phyloP scores from a whole-genome alignment of 2,329 filamentous ascomycete species.

The Huntiella omanensis region DNA sequence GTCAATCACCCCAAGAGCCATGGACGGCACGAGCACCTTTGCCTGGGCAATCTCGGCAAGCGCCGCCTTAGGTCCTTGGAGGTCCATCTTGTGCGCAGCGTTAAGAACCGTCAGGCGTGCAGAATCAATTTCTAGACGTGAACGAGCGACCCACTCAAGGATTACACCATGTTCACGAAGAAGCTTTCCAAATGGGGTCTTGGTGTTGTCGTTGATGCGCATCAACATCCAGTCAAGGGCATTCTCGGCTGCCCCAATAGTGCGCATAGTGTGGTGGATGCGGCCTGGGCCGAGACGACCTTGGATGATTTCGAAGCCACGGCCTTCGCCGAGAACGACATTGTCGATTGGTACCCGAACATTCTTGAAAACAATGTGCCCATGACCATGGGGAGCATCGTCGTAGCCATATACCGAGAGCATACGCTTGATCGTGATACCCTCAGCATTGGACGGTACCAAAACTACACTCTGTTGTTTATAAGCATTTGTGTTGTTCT shows the following conservation, averaged over 20 bases:
- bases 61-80: constrained; percentile 69
- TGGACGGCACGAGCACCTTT: constrained; percentile 76
- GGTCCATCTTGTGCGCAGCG: constrained; percentile 87
- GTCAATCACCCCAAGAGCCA: constrained; percentile 74
- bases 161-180: constrained; percentile 83
- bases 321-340: constrained; percentile 81
- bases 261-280: constrained; percentile 95
- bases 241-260: constrained; percentile 75
- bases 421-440: constrained; percentile 88
- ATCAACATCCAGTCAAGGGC: constrained; percentile 91
- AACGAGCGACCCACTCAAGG: constrained; percentile 83
- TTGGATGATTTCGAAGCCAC: constrained; percentile 96
- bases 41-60: constrained; percentile 89
- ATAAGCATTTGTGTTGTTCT: constrained; percentile 58
- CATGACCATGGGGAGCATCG: constrained; percentile 95
- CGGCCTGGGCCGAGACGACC: constrained; percentile 86
- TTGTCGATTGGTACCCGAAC: constrained; percentile 71
- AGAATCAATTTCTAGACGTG: constrained; percentile 83
- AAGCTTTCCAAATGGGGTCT: constrained; percentile 79
- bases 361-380: constrained; percentile 74
- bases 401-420: constrained; percentile 88
- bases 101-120: constrained; percentile 82
- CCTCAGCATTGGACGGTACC: constrained; percentile 62
- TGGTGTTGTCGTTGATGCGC: constrained; percentile 77
- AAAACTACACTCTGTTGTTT: constrained; percentile 84